A percentile compares a stretch with the other conserved stretches of the same genome.
Conservation (phyloP, 129 eudicot genomes). For the Tanacetum coccineum region DNA sequence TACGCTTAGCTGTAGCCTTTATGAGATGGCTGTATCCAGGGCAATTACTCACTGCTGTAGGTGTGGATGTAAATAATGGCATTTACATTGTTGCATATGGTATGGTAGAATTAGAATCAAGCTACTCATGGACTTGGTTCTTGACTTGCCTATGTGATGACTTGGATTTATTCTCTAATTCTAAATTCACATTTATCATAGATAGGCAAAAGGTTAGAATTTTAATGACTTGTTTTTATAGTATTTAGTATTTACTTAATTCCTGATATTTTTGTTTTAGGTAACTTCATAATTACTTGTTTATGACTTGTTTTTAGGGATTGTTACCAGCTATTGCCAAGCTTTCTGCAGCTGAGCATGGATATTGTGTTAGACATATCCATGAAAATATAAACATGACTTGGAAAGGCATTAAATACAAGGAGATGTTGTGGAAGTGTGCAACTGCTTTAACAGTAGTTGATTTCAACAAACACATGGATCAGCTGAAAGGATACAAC, state of each 20-base stretch:
- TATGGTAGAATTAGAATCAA: neutral
- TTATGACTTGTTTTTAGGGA: neutral
- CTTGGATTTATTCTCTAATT: neutral
- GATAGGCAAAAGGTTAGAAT: too few species aligned
- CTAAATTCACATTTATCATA: too few species aligned
- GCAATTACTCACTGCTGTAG: neutral
- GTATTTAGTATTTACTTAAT: too few species aligned
- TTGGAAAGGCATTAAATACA: neutral
- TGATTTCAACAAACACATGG: too few species aligned
- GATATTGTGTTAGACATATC: neutral
- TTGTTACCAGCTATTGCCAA: neutral
- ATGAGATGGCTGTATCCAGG: neutral
- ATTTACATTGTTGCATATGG: neutral
- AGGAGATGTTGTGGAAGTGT: neutral
- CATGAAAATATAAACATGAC: neutral
- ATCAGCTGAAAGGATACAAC: too few species aligned
- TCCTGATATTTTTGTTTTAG: neutral
- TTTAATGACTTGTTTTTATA: too few species aligned
- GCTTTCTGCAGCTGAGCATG: neutral
- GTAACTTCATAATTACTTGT: neutral
- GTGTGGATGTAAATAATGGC: neutral
- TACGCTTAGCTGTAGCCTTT: neutral
- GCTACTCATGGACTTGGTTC: neutral
- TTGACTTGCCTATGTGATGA: neutral
- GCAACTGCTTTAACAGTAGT: neutral